Base-by-base conservation (phyloP, 805 yeast genomes). In the Candida easanensis region DNA sequence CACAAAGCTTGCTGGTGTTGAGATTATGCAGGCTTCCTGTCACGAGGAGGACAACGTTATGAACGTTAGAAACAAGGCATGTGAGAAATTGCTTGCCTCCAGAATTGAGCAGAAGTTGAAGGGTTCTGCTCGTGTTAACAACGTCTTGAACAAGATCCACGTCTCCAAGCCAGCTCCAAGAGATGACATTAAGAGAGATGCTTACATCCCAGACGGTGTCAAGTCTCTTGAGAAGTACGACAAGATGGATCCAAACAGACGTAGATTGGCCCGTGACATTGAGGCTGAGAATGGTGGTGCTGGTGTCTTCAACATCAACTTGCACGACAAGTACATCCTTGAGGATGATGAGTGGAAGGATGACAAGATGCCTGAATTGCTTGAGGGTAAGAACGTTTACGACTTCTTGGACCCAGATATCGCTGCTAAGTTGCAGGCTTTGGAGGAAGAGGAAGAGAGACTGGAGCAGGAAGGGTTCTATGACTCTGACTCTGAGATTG, bases 331-430 rank as follows among this genome's bases (percentile, higher is more conserved):
- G 60, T 93, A 95, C 68, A 55, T 93, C 49, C 74, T 93, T 56
- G 99, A 91, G 55, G 91, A 93, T 63, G 98, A 91, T 40, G 95
- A 88, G 52, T 93, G 99, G 99, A 91, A 91, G 77, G 80, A 88
- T 54, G 99, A 93, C 67, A 77, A 84, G 50, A 88, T 93, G 88
- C 99, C 99, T 21, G 99, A 93, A 73, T 77, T 93, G 42, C 72
- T 93, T 63, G 89, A 93, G 61, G 99, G 99, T 69, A 85, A 81
- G 72, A 93, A 93, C 63, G 97, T 93, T 45, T 91, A 89, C 69
- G 99, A 93, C 69, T 93, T 86, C 83, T 76, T 93, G 65, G 99
- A 93, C 61, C 88, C 96, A 33, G 99, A 93, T 56, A 93, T 93
- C 62, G 85, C 89, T 38, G 84, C 88, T 53, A 93, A 93, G 70